phyloP scores from a whole-genome alignment of 129 eudicot species.

The Escallonia rubra region DNA sequence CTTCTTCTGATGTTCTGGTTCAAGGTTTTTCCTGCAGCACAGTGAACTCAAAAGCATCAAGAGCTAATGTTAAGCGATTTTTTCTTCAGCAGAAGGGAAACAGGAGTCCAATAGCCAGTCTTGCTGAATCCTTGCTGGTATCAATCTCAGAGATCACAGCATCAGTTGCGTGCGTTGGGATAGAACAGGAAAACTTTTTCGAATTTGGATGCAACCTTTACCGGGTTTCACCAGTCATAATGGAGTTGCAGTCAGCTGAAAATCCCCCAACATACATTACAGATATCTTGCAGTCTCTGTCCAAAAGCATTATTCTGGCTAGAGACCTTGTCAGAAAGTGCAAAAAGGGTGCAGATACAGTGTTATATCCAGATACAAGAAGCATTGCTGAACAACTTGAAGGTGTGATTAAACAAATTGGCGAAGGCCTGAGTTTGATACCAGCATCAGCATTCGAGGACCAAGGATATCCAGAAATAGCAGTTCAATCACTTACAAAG shows the following conservation, averaged over 20 bases:
- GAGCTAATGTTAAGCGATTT: neutral
- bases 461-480: constrained; percentile 26
- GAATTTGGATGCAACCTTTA: constrained; percentile 51
- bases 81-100: constrained; percentile 24
- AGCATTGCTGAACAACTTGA: constrained; percentile 37
- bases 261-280: constrained; percentile 21
- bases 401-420: constrained; percentile 38
- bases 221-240: constrained; percentile 41
- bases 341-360: constrained; percentile 9
- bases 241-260: constrained; percentile 30
- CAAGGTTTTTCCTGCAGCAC: too few relatives aligned
- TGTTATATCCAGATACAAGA: constrained; percentile 15
- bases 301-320: constrained; percentile 28
- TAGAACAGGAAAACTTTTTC: constrained; percentile 33
- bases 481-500: constrained; percentile 35
- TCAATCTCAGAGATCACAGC: constrained; percentile 43
- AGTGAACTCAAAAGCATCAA: too few relatives aligned
- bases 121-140: constrained; percentile 42
- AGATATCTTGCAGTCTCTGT: constrained; percentile 27
- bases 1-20: neutral
- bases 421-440: constrained; percentile 39
- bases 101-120: constrained; percentile 18
- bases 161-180: constrained; percentile 15
- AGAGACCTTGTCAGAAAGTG: constrained; percentile 21
- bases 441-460: constrained; percentile 22